Conservation (phyloP, 129 eudicot species). For the Smallanthus sonchifolius region DNA sequence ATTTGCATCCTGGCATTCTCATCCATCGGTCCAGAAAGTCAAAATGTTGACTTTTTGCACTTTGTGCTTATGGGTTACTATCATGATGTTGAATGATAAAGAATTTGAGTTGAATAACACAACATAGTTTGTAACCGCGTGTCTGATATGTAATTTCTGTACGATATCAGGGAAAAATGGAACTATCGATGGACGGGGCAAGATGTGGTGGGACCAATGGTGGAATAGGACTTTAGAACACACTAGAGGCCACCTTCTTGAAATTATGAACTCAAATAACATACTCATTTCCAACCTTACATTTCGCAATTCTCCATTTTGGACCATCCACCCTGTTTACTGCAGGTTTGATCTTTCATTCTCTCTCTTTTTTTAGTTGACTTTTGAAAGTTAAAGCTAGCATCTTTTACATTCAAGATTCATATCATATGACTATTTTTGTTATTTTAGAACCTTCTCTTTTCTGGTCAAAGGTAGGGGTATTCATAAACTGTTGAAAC, state of each 20-base stretch:
- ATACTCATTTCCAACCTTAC: conserved; percentile 87
- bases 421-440: not conserved
- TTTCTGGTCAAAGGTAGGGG: too few species aligned
- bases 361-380: not conserved
- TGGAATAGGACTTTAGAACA: conserved; percentile 93
- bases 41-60: conserved; percentile 15
- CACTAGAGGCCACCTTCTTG: conserved; percentile 98
- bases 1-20: conserved; percentile 6
- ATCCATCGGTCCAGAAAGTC: not conserved
- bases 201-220: conserved; percentile 99
- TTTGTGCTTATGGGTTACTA: conserved; percentile 16
- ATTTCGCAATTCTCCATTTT: conserved; percentile 84
- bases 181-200: conserved; percentile 90
- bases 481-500: too few species aligned
- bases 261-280: conserved; percentile 70
- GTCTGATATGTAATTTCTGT: conserved; percentile 8
- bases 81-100: conserved; percentile 26
- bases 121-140: not conserved
- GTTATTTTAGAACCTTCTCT: not conserved
- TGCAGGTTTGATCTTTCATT: conserved; percentile 56
- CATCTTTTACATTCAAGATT: not conserved
- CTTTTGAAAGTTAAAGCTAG: conserved; percentile 12
- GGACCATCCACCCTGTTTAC: conserved; percentile 98
- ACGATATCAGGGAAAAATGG: conserved; percentile 71
- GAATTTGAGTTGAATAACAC: conserved; percentile 6